Conservation (phyloP, 352 stramenopile genomes). For the Pythium chondricola region DNA sequence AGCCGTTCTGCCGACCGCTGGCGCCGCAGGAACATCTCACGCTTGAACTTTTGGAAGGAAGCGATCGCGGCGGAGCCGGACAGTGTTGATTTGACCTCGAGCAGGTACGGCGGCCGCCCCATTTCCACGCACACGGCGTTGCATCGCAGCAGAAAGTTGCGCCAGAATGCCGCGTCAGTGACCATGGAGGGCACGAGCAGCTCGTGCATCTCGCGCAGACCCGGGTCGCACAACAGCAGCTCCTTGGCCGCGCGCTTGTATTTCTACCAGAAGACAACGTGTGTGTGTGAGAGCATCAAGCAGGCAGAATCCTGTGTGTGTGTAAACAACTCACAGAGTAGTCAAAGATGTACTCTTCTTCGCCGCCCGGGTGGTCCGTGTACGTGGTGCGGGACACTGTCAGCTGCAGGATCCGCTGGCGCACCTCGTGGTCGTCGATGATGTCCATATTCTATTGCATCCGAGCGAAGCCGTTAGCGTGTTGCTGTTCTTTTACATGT, state of each 20-base stretch:
- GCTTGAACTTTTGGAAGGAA: slow-evolving; percentile 45
- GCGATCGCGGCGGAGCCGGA: slow-evolving; percentile 26
- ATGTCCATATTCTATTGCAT: slow-evolving; percentile 19
- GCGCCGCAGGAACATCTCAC: slow-evolving; percentile 41
- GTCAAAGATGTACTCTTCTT: slow-evolving; percentile 61
- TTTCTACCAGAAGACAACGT: slow-evolving; percentile 5
- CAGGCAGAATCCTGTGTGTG: no score
- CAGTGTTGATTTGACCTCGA: slow-evolving; percentile 26
- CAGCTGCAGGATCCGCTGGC: slow-evolving; percentile 53
- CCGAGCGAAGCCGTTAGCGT: no score
- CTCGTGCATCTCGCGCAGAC: slow-evolving; percentile 52
- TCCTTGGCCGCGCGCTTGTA: slow-evolving; percentile 41
- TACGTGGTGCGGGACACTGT: slow-evolving; percentile 59
- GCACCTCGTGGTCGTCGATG: slow-evolving; percentile 30
- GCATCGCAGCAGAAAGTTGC: slow-evolving; percentile 68
- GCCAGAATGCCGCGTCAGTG: slow-evolving; percentile 53
- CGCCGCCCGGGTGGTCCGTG: slow-evolving; percentile 42
- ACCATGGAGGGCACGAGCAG: slow-evolving; percentile 39
- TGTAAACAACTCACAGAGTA: no score
- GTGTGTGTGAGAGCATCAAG: no score
- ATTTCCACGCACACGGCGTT: slow-evolving; percentile 39
- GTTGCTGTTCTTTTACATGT: no score
- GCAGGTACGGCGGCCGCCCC: slow-evolving; percentile 41
- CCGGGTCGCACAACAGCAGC: slow-evolving; percentile 48
- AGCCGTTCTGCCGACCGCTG: slow-evolving; percentile 29